A percentile compares a stretch with the other conserved stretches of the same genome.
Evolutionary conservation across 2,329 filamentous ascomycete genomes (phyloP).

Genomic region (Sporothrix brasiliensis): DNA sequence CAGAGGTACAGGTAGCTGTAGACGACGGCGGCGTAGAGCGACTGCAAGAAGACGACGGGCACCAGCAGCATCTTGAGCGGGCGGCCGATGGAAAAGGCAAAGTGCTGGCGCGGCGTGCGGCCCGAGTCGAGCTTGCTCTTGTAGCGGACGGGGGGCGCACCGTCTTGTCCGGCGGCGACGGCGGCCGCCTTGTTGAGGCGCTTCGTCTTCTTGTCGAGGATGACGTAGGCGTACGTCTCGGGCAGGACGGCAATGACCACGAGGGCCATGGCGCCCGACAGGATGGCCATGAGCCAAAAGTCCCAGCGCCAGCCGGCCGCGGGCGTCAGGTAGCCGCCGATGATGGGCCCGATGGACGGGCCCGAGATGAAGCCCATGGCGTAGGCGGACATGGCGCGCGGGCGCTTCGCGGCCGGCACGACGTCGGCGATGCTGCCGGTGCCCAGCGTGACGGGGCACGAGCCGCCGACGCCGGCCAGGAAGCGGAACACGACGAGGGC

Average conservation of each 20-base stretch:
- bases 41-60: slow-evolving; percentile 55
- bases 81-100: slow-evolving; percentile 52
- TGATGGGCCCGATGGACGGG: slow-evolving; percentile 51
- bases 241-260: slow-evolving; percentile 23
- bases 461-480: slow-evolving; percentile 64
- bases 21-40: slow-evolving; percentile 56
- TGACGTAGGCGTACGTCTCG: slow-evolving; percentile 30
- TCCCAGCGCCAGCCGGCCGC: slow-evolving; percentile 53
- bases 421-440: slow-evolving; percentile 69
- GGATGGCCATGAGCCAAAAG: slow-evolving; percentile 50
- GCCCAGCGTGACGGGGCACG: slow-evolving; percentile 69
- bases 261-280: slow-evolving; percentile 24
- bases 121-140: slow-evolving; percentile 36
- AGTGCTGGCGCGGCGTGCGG: slow-evolving; percentile 52
- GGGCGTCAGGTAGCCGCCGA: slow-evolving; percentile 49
- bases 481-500: slow-evolving; percentile 63
- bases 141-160: background rate
- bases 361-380: slow-evolving; percentile 46
- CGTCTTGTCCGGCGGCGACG: slow-evolving; percentile 35
- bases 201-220: slow-evolving; percentile 45
- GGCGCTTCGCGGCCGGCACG: slow-evolving; percentile 58
- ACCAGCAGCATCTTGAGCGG: slow-evolving; percentile 58
- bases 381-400: slow-evolving; percentile 56
- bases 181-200: slow-evolving; percentile 46
- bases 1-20: slow-evolving; percentile 61